These are phyloP conservation scores for Paramecium pentaurelia DNA, from an alignment of 73 alveolate species.

Conservation along the genomic window DNA sequence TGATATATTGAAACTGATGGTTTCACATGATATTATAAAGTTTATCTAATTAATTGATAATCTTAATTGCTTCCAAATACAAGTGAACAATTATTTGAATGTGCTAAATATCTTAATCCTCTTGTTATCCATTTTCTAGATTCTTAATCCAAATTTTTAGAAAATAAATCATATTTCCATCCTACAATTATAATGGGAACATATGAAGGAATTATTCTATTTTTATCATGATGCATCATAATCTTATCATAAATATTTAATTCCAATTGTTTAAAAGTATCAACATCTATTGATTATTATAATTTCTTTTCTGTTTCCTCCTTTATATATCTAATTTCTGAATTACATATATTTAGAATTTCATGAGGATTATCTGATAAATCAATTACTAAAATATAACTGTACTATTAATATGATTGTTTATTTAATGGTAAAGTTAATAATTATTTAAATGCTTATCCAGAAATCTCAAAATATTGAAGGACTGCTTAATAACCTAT, in stretches of 20 bases:
- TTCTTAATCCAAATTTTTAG: conserved; percentile 65
- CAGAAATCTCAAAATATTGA: conserved; percentile 31
- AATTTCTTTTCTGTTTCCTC: not conserved
- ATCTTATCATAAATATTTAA: not conserved
- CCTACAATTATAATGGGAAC: conserved; percentile 70
- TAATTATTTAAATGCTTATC: conserved; percentile 8
- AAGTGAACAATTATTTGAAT: conserved; percentile 58
- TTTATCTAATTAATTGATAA: not conserved
- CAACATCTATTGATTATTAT: not conserved
- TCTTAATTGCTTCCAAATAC: not conserved
- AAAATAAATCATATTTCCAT: conserved; percentile 69
- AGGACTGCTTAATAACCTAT: not conserved
- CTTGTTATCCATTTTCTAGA: conserved; percentile 69
- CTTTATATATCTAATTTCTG: not conserved
- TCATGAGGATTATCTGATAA: conserved; percentile 7
- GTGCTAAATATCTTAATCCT: conserved; percentile 71
- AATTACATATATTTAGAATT: not conserved
- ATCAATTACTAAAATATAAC: not conserved
- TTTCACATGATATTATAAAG: not conserved
- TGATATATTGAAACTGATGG: not conserved
- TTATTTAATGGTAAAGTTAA: not conserved
- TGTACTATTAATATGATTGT: not conserved
- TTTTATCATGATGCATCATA: not conserved
- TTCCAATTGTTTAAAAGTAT: not conserved
- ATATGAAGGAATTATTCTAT: conserved; percentile 15